These are phyloP conservation scores for Kodamaea nitidulidarum DNA, from an alignment of 805 yeast species.

Conservation along the genomic window DNA sequence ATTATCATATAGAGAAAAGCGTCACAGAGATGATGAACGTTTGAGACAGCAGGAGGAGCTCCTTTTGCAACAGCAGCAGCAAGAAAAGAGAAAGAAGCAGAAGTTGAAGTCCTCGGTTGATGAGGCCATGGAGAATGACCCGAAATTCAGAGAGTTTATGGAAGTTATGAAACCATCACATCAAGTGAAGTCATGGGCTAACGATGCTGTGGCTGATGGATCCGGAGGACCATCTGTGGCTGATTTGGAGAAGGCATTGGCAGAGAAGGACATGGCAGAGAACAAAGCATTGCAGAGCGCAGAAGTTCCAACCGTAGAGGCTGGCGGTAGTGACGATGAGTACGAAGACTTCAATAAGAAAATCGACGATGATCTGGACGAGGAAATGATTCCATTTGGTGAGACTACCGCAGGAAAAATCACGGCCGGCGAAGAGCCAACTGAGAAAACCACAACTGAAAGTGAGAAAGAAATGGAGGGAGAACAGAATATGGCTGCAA, in stretches of 20 bases:
- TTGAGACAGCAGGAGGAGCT: constrained; percentile 40
- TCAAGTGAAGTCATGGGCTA: constrained; percentile 72
- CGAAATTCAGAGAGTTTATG: constrained; percentile 73
- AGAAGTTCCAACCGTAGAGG: constrained; percentile 38
- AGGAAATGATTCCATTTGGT: constrained; percentile 40
- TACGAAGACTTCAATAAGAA: constrained; percentile 42
- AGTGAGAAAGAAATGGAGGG: constrained; percentile 13
- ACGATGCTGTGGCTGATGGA: constrained; percentile 50
- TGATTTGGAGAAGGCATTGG: constrained; percentile 43
- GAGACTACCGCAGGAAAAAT: constrained; percentile 4
- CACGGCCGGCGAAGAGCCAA: constrained; percentile 16
- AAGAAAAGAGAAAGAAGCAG: constrained; percentile 35
- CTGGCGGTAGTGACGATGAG: constrained; percentile 49
- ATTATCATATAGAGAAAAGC: constrained; percentile 45
- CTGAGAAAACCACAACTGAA: background rate
- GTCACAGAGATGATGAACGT: constrained; percentile 43
- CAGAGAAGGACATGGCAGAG: constrained; percentile 16
- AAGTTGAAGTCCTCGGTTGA: constrained; percentile 43
- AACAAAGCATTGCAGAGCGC: constrained; percentile 11
- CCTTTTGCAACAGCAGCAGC: constrained; percentile 25
- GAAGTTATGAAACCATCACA: constrained; percentile 76
- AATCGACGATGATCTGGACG: constrained; percentile 32
- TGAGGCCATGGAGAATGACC: constrained; percentile 58
- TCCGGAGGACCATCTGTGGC: constrained; percentile 44
- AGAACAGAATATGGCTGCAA: constrained; percentile 33